Evolutionary conservation across 257 asterid species (phyloP), one percentile per base, ranked within the genome.

Genomic region (Striga asiatica): DNA sequence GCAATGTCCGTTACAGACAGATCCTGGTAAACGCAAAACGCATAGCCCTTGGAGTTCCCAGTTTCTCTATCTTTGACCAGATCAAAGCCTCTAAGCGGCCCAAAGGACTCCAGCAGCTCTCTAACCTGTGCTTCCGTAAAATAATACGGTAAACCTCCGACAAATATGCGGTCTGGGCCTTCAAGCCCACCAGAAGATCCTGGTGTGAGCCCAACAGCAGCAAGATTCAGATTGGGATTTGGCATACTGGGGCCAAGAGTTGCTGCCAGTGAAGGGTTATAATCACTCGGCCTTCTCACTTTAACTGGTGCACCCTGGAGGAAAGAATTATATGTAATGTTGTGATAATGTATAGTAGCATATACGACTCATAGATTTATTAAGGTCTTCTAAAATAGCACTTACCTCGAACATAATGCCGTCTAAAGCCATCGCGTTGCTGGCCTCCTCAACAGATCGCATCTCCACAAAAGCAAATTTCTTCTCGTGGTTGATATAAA

Each of bases 191-290:
- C 95, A 37, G 93, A 77, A 48, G 95, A 79, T 17, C 97, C 97
- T 2, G 95, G 94, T 43, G 96, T 73, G 63, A 92, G 66, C 23
- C 99, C 99, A 66, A 92, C 99, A 8, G 95, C 95, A 31, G 54
- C 81, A 65, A 92, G 99, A 74, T 88, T 82, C 58, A 92, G 66
- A 72, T 84, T 82, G 4, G 93, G 93, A 64, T 74, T 82, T 1
- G 99, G 99, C 56, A 88, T 94, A 67, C 99, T 92, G 29, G 99
- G 97, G 46, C 99, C 99, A 64, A 92, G 97, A 64, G 95, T 79
- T 28, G 97, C 97, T 60, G 97, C 99, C 39, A 88, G 76, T 25
- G 97, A 88, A 1, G 99, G 99, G 53, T 92, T 88, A 62, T 92
- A 92, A 72, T 92, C 99, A 24, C 95, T 92, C 3, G 99, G 99